phyloP scores from a whole-genome alignment of 2,329 filamentous ascomycete species.

The Verticillium albo-atrum region DNA sequence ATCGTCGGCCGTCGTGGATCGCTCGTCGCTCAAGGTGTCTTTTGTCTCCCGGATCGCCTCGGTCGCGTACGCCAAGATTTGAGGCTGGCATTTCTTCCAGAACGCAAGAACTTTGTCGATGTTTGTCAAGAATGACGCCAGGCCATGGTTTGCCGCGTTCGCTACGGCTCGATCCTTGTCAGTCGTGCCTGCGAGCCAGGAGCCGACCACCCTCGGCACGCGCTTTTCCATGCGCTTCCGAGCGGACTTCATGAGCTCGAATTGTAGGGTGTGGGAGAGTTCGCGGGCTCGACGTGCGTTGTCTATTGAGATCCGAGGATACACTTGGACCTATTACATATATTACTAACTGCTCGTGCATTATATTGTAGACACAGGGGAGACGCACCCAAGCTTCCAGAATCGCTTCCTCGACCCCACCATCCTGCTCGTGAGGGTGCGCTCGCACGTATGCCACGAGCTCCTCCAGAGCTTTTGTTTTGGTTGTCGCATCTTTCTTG shows the following conservation, averaged over 20 bases:
- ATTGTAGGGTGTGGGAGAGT: constrained; percentile 72
- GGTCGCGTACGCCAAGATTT: constrained; percentile 77
- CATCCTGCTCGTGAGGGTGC: constrained; percentile 47
- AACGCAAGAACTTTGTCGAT: constrained; percentile 74
- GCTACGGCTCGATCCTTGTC: constrained; percentile 77
- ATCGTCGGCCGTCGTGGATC: constrained; percentile 79
- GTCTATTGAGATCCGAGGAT: constrained; percentile 87
- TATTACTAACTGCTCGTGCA: constrained; percentile 30
- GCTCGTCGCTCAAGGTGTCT: constrained; percentile 82
- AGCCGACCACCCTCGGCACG: constrained; percentile 71
- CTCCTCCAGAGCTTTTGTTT: constrained; percentile 86
- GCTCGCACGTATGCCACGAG: constrained; percentile 60
- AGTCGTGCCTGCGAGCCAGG: constrained; percentile 89
- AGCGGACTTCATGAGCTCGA: constrained; percentile 53
- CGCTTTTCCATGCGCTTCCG: constrained; percentile 81
- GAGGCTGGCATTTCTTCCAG: constrained; percentile 74
- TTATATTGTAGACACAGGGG: constrained; percentile 3
- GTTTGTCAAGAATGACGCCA: constrained; percentile 70
- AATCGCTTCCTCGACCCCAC: constrained; percentile 73
- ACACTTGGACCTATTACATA: constrained; percentile 66
- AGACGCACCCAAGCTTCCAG: constrained; percentile 79
- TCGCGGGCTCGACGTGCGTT: constrained; percentile 84
- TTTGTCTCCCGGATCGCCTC: constrained; percentile 77
- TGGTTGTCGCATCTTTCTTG: constrained; percentile 92
- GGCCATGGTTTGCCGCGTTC: constrained; percentile 71